These are phyloP conservation scores for Claviceps maximensis DNA, from an alignment of 2,329 filamentous ascomycete genomes.

Conservation along the genomic window DNA sequence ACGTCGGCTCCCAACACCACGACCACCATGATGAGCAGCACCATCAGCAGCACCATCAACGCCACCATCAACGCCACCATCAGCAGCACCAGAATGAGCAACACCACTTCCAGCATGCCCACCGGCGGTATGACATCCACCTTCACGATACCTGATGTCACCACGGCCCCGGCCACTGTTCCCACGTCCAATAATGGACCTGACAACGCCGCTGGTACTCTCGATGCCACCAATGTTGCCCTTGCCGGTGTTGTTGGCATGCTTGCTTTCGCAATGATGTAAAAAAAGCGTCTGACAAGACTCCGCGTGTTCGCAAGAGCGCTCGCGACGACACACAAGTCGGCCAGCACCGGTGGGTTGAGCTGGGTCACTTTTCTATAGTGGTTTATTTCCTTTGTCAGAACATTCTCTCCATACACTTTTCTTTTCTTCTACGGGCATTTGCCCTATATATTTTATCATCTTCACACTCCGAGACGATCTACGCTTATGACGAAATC, in stretches of 20 bases:
- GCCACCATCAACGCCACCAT: not conserved
- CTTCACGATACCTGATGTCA: conserved; percentile 10
- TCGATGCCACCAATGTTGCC: conserved; percentile 31
- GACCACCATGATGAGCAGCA: not conserved
- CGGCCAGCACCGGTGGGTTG: no score
- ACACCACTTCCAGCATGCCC: conserved; percentile 17
- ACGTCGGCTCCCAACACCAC: not conserved
- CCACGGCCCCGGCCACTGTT: conserved; percentile 9
- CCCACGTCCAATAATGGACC: conserved; percentile 22
- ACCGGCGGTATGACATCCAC: conserved; percentile 12
- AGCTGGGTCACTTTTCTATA: not conserved
- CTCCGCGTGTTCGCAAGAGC: not conserved
- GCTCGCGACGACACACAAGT: not conserved
- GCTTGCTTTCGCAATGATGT: conserved; percentile 38
- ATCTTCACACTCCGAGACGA: conserved; percentile 6
- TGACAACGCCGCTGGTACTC: conserved; percentile 28
- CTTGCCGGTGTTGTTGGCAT: conserved; percentile 38
- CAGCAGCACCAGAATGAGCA: not conserved
- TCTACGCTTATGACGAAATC: conserved; percentile 10
- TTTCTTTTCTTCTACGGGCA: not conserved
- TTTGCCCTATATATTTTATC: not conserved
- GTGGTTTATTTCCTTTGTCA: conserved; percentile 1
- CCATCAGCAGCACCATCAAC: not conserved
- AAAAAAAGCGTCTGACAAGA: conserved; percentile 14
- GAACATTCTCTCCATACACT: not conserved